These are phyloP conservation scores for Talaromyces sp. DNA, from an alignment of 2,329 filamentous ascomycete species.

Conservation along the genomic window DNA sequence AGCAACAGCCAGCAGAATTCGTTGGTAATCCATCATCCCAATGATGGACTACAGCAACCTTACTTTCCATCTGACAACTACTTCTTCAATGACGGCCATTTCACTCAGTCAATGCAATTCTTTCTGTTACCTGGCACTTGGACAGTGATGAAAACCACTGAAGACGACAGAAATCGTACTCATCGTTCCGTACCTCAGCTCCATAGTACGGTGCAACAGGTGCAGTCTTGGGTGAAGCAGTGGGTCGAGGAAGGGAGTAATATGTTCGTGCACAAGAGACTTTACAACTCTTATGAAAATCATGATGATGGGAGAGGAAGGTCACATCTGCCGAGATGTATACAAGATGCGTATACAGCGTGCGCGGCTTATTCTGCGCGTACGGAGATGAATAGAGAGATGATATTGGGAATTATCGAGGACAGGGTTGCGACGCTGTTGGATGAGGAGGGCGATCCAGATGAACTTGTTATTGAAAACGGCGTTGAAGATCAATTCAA, in stretches of 20 bases:
- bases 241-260: conserved; percentile 16
- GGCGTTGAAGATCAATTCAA: background rate
- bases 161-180: background rate
- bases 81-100: background rate
- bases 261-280: conserved; percentile 12
- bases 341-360: conserved; percentile 14
- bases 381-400: conserved; percentile 1
- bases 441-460: background rate
- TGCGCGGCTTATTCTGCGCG: conserved; percentile 11
- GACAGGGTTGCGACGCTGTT: conserved; percentile 9
- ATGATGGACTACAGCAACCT: background rate
- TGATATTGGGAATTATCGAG: conserved; percentile 8
- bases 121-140: conserved; percentile 13
- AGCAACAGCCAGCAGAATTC: background rate
- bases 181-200: background rate
- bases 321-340: conserved; percentile 13
- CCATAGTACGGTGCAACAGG: background rate
- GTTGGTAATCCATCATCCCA: background rate
- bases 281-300: background rate
- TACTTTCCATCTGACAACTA: background rate
- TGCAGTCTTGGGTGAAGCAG: conserved; percentile 14
- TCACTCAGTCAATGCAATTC: background rate
- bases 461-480: background rate
- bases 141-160: background rate
- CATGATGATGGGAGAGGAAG: background rate